Base-by-base conservation (phyloP, 169 alveolate genomes). In the Haemoproteus tartakovskyi region DNA sequence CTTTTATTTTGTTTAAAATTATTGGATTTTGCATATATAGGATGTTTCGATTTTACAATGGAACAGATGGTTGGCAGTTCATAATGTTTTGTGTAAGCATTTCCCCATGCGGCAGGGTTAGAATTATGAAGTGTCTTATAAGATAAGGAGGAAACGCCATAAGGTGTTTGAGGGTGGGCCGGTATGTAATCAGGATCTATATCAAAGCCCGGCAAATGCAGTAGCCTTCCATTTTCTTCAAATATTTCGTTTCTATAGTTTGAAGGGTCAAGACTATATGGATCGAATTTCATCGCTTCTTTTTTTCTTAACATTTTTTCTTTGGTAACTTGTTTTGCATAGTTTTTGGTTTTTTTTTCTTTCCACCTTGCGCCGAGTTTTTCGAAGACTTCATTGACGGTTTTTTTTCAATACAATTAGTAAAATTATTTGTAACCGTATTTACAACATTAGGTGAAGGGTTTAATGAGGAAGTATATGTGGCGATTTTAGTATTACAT, bases 51-150 rank as follows among this genome's bases (percentile, higher is more conserved):
- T 24, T 74, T 74, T 41, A 74, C 84, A 56, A 74, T 74, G 21
- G 84, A 74, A 33, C 84, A 74, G 40, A 74, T 74, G 21, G 84
- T 74, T 56, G 84, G 84, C 27, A 74, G 78, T 22, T 74, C 84
- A 60, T 74, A 74, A 57, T 74, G 84, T 22, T 56, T 74, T 50
- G 43, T 41, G 41, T 74, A 74, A 4, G 54, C 62, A 27, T 51
- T 33, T 45, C 84, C 84, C 84, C 84, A 74, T 26, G 62, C 48
- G 45, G 59, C 16, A 18, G 84, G 84, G 21, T 57, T 74, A 22
- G 84, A 74, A 43, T 54, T 56, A 26, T 74, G 84, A 21, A 74
- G 84, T 5, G 84, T 74, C 40, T 36, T 64, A 74, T 74, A 74
- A 43, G 84, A 24, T 62, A 74, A 21, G 24, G 78, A 56, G 4